Evolutionary conservation across 495 filamentous ascomycete species (phyloP), one percentile per base, ranked within the genome.

Genomic region (Aspergillus leporis): DNA sequence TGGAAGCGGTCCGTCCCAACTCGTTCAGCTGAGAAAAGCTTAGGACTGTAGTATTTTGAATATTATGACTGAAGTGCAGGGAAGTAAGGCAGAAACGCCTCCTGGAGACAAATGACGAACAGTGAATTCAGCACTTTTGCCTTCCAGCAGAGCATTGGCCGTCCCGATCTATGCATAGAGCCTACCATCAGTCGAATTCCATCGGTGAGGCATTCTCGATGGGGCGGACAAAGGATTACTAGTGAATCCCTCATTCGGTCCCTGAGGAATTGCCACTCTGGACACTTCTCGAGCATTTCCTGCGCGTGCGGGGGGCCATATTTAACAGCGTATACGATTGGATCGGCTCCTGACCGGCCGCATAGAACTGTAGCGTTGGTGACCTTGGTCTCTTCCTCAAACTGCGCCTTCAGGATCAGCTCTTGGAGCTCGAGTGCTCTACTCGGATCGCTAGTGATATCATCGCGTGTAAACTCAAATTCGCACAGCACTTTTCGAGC

Each of bases 351-450:
- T 5, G 51, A 53, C 19, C 51, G 51, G 40, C 40, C 51, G 21
- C 32, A 53, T 21, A 53, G 51, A 10, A 53, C 31, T 5, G 51
- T 14, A 21, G 10, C 31, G n/a, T 9, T 8, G 1, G 51, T 3
- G 18, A 16, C 13, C 18, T 53, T 13, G 32, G 8, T 41, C 31
- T 53, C 51, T 38, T 38, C 51, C 18, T 38, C 34, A 7, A 10
- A 38, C 51, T 53, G 51, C 4, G 51, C 51, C 23, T 8, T 22
- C 7, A 53, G 32, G 13, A 53, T 53, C 32, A 53, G 25, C n/a
- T 22, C 23, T n/a, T 53, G 51, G 31, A 53, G 51, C 32, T 53
- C 32, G 13, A 53, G 32, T 21, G 51, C 51, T 38, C 51, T 38
- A 8, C 32, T 6, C 16, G 51, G 51, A 30, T 40, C 13, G n/a